Percentiles rank a stretch among this genome's conserved stretches.
These are phyloP conservation scores for Lecanoromycetidae sp. DNA, from an alignment of 2,329 filamentous ascomycete genomes.

Conservation along the genomic window DNA sequence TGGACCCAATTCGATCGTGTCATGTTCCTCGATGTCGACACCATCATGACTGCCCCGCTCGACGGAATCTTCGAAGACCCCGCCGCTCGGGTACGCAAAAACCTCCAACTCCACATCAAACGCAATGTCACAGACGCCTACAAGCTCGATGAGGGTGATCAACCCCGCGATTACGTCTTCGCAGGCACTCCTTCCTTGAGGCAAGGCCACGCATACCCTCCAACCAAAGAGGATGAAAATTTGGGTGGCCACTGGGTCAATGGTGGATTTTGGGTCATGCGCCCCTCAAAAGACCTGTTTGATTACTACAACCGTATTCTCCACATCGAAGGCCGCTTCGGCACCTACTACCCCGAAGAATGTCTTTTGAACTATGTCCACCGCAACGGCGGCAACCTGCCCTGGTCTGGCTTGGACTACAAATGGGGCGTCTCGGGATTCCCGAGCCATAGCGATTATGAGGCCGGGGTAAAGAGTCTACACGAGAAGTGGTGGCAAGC, in stretches of 20 bases:
- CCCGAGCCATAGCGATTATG: conserved; percentile 27
- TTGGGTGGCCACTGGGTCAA: conserved; percentile 24
- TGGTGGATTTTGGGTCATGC: conserved; percentile 31
- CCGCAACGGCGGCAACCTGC: conserved; percentile 29
- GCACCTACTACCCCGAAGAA: conserved; percentile 27
- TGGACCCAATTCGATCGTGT: conserved; percentile 31
- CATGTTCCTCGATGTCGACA: conserved; percentile 35
- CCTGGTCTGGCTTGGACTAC: conserved; percentile 29
- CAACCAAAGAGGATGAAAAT: conserved; percentile 25
- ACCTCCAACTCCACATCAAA: no score
- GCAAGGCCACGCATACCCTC: conserved; percentile 16
- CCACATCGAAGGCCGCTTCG: conserved; percentile 24
- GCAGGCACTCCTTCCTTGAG: conserved; percentile 21
- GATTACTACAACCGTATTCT: conserved; percentile 28
- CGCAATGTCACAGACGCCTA: no score
- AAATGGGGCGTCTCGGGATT: conserved; percentile 32
- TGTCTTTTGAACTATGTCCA: conserved; percentile 31
- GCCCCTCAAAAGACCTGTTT: conserved; percentile 25
- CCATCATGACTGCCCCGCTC: conserved; percentile 26
- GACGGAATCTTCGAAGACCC: conserved; percentile 30
- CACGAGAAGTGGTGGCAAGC: conserved; percentile 6
- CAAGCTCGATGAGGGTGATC: conserved; percentile 21
- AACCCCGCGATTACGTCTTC: conserved; percentile 27
- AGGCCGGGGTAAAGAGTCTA: conserved; percentile 14
- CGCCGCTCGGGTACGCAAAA: conserved; percentile 15